These are phyloP conservation scores for Trichoderma koningii DNA, from an alignment of 2,329 filamentous ascomycete genomes.

Conservation along the genomic window DNA sequence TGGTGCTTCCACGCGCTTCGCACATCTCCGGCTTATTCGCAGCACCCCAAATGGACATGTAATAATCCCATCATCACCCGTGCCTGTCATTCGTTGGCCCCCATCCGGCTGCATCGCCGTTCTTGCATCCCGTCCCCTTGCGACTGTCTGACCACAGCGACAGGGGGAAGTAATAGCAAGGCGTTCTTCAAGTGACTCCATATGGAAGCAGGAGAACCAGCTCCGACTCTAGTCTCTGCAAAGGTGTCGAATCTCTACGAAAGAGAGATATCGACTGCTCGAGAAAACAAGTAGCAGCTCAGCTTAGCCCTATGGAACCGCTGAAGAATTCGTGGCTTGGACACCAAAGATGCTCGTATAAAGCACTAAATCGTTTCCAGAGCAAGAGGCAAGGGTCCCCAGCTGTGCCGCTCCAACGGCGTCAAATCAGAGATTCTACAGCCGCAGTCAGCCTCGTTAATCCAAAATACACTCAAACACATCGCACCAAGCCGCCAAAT, in stretches of 20 bases:
- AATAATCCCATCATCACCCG: not conserved
- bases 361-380: not conserved
- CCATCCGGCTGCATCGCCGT: slow-evolving; percentile 10
- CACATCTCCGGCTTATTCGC: slow-evolving; percentile 15
- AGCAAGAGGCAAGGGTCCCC: not conserved
- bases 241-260: no score
- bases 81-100: slow-evolving; percentile 9
- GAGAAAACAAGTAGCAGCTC: no score
- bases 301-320: no score
- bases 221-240: not conserved
- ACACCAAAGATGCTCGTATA: not conserved
- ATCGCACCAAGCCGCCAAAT: not conserved
- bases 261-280: no score
- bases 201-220: slow-evolving; percentile 1
- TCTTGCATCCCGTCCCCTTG: slow-evolving; percentile 12
- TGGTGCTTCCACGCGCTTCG: not conserved
- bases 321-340: not conserved
- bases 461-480: not conserved
- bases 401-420: not conserved
- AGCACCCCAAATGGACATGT: not conserved
- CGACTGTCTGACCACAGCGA: slow-evolving; percentile 18
- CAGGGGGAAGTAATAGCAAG: slow-evolving; percentile 11
- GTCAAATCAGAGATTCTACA: not conserved
- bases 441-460: slow-evolving; percentile 12
- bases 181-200: slow-evolving; percentile 11